Evolutionary conservation across 2,329 filamentous ascomycete genomes (phyloP).

Genomic region (Magnaporthiopsis incrustans): DNA sequence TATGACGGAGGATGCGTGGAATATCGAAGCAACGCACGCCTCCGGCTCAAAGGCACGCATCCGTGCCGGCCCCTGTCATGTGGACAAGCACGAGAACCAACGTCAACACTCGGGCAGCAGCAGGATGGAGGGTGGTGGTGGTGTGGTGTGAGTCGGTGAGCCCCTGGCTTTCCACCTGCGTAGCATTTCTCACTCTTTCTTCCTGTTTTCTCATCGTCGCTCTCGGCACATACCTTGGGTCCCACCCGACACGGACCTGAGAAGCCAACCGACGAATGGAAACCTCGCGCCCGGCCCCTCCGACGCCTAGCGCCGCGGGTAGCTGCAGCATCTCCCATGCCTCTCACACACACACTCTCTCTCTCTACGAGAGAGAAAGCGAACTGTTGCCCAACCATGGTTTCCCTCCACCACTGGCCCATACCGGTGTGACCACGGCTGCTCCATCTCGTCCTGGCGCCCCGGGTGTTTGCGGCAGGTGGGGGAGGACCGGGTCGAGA

Average conservation of each 20-base stretch:
- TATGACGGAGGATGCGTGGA: not conserved
- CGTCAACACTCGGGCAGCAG: not conserved
- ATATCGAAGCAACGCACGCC: not conserved
- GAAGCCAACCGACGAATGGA: not conserved
- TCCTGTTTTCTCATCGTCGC: not conserved
- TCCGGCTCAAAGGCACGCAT: not conserved
- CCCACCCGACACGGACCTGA: not conserved
- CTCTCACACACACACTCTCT: not conserved
- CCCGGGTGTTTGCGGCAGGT: not conserved
- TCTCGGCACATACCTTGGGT: not conserved
- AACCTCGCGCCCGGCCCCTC: not conserved
- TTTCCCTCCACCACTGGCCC: not conserved
- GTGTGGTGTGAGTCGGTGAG: not conserved
- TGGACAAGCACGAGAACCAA: not conserved
- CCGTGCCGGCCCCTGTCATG: not conserved
- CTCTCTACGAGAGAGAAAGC: not conserved
- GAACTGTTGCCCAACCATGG: not conserved
- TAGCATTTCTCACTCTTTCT: not conserved
- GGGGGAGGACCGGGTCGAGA: not conserved
- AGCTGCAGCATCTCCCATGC: not conserved
- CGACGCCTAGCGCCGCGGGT: not conserved
- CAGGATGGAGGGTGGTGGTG: not conserved
- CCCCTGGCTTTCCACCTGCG: not conserved
- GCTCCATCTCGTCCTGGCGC: not conserved
- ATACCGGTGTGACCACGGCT: not conserved